Evolutionary conservation across 257 asterid genomes (phyloP).

Genomic region (Rubia yunnanensis): DNA sequence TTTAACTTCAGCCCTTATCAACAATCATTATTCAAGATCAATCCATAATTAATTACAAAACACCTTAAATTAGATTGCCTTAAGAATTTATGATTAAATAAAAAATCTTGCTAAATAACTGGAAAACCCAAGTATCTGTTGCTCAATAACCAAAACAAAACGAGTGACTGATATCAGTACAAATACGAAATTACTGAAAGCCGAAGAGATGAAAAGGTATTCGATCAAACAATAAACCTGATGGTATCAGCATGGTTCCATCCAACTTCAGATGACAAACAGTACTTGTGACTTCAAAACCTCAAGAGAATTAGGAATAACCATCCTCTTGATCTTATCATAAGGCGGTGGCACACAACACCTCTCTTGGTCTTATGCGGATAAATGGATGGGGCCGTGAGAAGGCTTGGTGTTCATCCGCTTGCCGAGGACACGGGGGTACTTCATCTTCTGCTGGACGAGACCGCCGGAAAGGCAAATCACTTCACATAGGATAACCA

Average conservation of each 20-base stretch:
- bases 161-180: not conserved
- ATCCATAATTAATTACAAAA: no score
- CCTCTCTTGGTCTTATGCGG: constrained; percentile 82
- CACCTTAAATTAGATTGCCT: no score
- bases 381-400: constrained; percentile 53
- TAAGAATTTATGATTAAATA: no score
- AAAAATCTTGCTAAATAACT: constrained; percentile 7
- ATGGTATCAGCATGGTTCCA: constrained; percentile 75
- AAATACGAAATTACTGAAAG: constrained; percentile 2
- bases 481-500: constrained; percentile 43
- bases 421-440: constrained; percentile 41
- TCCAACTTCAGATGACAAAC: constrained; percentile 75
- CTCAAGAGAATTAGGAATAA: constrained; percentile 80
- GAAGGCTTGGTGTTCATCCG: constrained; percentile 59
- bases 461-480: constrained; percentile 49
- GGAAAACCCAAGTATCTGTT: not conserved
- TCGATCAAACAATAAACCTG: constrained; percentile 47
- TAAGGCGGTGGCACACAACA: constrained; percentile 61
- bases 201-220: not conserved
- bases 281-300: constrained; percentile 79
- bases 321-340: constrained; percentile 65
- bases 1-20: no score
- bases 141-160: not conserved
- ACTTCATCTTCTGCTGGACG: constrained; percentile 51
- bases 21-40: no score